Percentiles rank a stretch among this genome's conserved stretches.
Evolutionary conservation across 2,329 filamentous ascomycete genomes (phyloP).

Genomic region (Pseudocercospora vitis): DNA sequence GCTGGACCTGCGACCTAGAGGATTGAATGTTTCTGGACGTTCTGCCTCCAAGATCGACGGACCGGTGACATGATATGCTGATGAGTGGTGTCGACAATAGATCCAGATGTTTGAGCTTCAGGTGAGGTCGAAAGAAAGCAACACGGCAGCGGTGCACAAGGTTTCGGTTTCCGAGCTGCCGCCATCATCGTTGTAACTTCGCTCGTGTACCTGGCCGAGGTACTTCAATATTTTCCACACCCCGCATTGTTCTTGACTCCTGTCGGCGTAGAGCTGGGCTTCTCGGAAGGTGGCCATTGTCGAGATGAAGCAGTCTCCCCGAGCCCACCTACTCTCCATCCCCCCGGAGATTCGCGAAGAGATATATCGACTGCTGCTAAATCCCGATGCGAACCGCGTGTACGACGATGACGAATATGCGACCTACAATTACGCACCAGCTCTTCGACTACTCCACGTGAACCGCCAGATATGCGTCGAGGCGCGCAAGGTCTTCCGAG

Average conservation of each 20-base stretch:
- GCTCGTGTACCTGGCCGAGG: not conserved
- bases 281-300: slow-evolving; percentile 1
- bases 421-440: slow-evolving; percentile 42
- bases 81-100: no score
- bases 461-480: slow-evolving; percentile 51
- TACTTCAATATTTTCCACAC: not conserved
- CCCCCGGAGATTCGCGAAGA: slow-evolving; percentile 41
- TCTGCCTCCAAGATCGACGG: no score
- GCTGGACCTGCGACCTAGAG: no score
- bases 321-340: slow-evolving; percentile 28
- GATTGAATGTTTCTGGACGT: no score
- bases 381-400: slow-evolving; percentile 33
- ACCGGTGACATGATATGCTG: no score
- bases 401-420: slow-evolving; percentile 33
- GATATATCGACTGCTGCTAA: slow-evolving; percentile 39
- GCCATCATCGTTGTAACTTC: not conserved
- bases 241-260: not conserved
- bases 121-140: not conserved
- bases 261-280: not conserved
- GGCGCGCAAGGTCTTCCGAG: slow-evolving; percentile 48
- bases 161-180: not conserved
- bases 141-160: not conserved
- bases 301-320: not conserved
- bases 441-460: slow-evolving; percentile 44
- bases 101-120: no score